phyloP scores from a whole-genome alignment of 2,329 filamentous ascomycete species.

The Niveomyces coronatus region DNA sequence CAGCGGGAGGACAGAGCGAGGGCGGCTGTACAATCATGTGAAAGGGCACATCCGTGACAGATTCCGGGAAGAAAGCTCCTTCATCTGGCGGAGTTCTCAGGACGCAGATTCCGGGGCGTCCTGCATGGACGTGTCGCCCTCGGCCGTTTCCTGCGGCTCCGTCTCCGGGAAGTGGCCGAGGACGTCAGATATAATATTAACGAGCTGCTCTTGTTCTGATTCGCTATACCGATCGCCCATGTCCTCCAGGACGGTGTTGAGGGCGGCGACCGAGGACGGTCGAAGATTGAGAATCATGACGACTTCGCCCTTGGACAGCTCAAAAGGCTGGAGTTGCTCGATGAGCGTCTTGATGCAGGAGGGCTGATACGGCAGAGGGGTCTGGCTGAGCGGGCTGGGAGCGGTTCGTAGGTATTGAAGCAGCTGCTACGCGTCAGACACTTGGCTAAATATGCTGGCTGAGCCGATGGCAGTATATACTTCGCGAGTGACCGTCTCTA shows the following conservation, averaged over 20 bases:
- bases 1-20: slow-evolving; percentile 41
- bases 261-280: slow-evolving; percentile 43
- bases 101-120: slow-evolving; percentile 17
- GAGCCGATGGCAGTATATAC: slow-evolving; percentile 30
- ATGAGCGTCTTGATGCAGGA: slow-evolving; percentile 43
- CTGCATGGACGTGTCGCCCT: slow-evolving; percentile 28
- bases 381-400: slow-evolving; percentile 46
- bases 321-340: slow-evolving; percentile 42
- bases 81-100: slow-evolving; percentile 12
- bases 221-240: slow-evolving; percentile 49
- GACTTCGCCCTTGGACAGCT: slow-evolving; percentile 57
- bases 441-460: neutral
- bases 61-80: neutral
- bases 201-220: slow-evolving; percentile 48
- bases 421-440: slow-evolving; percentile 31
- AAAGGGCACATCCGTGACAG: too few relatives aligned
- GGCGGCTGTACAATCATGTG: slow-evolving; percentile 44
- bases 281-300: slow-evolving; percentile 59
- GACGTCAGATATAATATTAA: slow-evolving; percentile 45
- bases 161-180: slow-evolving; percentile 40
- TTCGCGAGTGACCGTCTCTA: slow-evolving; percentile 54
- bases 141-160: slow-evolving; percentile 21
- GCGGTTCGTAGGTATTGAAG: slow-evolving; percentile 47
- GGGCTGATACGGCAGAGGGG: slow-evolving; percentile 42
- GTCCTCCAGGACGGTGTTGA: slow-evolving; percentile 57